These are phyloP conservation scores for Rhodotorula sp. DNA, from an alignment of 1,284 basidiomycete genomes.

Conservation along the genomic window DNA sequence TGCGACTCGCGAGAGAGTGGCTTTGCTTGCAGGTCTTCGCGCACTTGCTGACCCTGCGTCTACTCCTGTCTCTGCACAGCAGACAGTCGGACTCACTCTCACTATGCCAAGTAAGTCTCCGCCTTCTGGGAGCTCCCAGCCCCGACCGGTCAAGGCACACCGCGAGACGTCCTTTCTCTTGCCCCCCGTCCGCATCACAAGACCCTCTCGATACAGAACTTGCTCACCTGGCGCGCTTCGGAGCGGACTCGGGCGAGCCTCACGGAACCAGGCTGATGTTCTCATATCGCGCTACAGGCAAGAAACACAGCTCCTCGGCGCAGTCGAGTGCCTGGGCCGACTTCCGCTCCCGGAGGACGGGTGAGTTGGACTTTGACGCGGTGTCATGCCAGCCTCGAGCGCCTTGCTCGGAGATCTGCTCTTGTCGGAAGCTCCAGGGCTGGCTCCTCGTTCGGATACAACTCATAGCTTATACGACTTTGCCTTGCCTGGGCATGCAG, in stretches of 20 bases:
- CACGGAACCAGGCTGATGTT: background rate
- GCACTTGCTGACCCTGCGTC: background rate
- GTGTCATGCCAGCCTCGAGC: background rate
- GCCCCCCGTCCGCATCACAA: too few species aligned
- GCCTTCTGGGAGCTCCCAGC: too few species aligned
- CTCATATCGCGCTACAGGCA: background rate
- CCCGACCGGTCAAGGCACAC: too few species aligned
- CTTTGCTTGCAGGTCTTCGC: background rate
- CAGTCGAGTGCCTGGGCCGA: background rate
- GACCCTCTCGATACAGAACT: too few species aligned
- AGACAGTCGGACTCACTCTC: background rate
- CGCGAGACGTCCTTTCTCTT: too few species aligned
- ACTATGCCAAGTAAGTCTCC: background rate
- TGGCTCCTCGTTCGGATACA: too few species aligned
- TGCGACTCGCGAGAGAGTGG: too few species aligned
- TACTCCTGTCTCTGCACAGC: background rate
- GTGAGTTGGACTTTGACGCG: background rate
- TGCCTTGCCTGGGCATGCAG: background rate
- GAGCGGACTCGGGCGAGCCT: too few species aligned
- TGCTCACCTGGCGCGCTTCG: too few species aligned
- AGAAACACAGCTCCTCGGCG: background rate
- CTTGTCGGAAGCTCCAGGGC: too few species aligned
- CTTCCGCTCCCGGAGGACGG: slow-evolving; percentile 1
- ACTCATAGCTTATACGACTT: too few species aligned
- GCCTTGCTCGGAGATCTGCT: too few species aligned